Evolutionary conservation across 1,284 basidiomycete genomes (phyloP), one percentile per base, ranked within the genome.

Genomic region (Puccinia coronata): DNA sequence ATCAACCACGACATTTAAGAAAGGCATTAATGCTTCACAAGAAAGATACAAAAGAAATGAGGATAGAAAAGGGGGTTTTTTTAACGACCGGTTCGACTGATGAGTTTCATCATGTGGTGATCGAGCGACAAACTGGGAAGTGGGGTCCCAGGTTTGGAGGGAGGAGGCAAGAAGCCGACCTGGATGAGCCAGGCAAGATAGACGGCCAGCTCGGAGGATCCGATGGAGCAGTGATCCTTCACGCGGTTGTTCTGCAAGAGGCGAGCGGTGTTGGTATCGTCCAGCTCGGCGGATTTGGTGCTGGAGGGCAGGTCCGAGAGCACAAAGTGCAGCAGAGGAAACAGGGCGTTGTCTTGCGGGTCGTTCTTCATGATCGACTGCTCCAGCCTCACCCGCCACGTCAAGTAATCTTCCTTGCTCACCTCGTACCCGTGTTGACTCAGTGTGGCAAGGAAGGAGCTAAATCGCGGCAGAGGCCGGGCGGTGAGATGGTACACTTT

Each of bases 301-400:
- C 92, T 94, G 31, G 96, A 97, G 3, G 97, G 97, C 57, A 99
- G 88, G 87, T 99, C 97, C 86, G 98, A 96, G 28, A 99, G 88
- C 28, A 98, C 97, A 85, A 98, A 98, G 87, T 99, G 96, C 34
- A 99, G 89, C 16, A 99, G 88, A 2, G 97, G 97, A 90, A 98
- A 99, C 59, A 99, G 89, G 1, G 97, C 97, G 84, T 99, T 99
- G 87, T 98, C 95, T 31, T 74, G 59, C 16, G 63, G 78, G 87
- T 96, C 92, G 28, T 90, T 90, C 83, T 94, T 92, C 88, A 98
- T 91, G 69, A 98, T 96, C 86, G 98, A 96, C 84, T 93, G 92
- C 87, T 99, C 97, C 81, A 99, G 90, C 86, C 91, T 91, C 39
- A 92, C 90, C 67, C 97, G 90, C 97, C 97, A 99, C 5, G 92